phyloP scores from a whole-genome alignment of 257 asterid species.

The Schizonepeta tenuifolia region DNA sequence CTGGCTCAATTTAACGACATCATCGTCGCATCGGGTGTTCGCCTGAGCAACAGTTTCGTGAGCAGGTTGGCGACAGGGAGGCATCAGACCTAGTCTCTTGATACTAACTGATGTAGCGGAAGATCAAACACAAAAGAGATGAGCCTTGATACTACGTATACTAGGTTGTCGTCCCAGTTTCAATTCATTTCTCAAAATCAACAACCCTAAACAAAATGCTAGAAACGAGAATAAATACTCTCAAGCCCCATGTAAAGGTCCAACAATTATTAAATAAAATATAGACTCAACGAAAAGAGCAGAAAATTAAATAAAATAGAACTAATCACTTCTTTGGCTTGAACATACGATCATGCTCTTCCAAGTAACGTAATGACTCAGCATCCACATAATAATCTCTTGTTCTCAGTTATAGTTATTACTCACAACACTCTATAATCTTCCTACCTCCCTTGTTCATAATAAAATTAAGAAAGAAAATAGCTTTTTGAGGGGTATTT shows the following conservation, averaged over 20 bases:
- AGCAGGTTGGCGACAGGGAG: constrained; percentile 3
- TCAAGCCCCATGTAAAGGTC: background rate
- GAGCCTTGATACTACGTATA: background rate
- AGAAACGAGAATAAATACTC: background rate
- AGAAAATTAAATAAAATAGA: too few relatives aligned
- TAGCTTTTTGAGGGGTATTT: too few relatives aligned
- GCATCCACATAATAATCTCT: background rate
- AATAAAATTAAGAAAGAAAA: too few relatives aligned
- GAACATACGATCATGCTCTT: background rate
- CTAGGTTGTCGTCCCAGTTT: background rate
- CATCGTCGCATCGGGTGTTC: background rate
- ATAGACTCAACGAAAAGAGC: background rate
- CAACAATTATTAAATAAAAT: background rate
- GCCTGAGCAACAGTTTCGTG: background rate
- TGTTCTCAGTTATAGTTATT: too few relatives aligned
- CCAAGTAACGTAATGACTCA: background rate
- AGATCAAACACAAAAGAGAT: background rate
- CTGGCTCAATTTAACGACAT: background rate
- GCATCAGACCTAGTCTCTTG: constrained; percentile 5
- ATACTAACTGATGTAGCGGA: constrained; percentile 27
- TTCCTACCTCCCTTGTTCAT: too few relatives aligned
- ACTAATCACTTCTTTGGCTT: background rate
- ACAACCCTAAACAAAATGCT: background rate
- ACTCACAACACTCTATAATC: too few relatives aligned
- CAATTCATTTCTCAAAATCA: background rate